A percentile compares a stretch with the other conserved stretches of the same genome.
Evolutionary conservation across 495 filamentous ascomycete genomes (phyloP).

Genomic region (Tuber aestivum): DNA sequence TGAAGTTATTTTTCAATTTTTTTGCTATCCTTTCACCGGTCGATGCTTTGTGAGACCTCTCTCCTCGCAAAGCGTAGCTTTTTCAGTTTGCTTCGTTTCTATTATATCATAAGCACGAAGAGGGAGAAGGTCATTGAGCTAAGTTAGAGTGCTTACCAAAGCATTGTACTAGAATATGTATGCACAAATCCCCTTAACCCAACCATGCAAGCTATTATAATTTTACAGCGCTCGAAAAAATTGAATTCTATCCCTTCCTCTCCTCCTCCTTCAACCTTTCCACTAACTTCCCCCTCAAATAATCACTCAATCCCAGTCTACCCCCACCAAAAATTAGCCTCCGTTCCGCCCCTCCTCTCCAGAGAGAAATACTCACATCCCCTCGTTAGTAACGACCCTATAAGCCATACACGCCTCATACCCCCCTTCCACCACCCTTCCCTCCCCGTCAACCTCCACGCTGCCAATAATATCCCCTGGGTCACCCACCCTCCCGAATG

Average conservation of each 20-base stretch:
- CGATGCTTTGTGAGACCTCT: not conserved
- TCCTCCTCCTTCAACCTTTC: constrained; percentile 50
- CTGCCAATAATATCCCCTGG: constrained; percentile 93
- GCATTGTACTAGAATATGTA: not conserved
- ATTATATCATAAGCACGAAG: not conserved
- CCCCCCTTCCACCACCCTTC: constrained; percentile 55
- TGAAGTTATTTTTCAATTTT: not conserved
- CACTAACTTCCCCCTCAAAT: constrained; percentile 53
- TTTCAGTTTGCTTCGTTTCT: not conserved
- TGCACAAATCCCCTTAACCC: not conserved
- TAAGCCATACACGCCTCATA: constrained; percentile 64
- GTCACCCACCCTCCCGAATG: constrained; percentile 85
- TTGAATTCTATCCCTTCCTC: constrained; percentile 28
- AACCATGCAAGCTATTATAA: not conserved
- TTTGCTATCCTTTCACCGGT: not conserved
- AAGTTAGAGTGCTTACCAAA: not conserved
- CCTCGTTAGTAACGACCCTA: constrained; percentile 61
- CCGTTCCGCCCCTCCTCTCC: not conserved
- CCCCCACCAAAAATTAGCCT: constrained; percentile 31
- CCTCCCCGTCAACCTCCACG: constrained; percentile 71
- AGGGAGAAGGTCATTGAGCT: not conserved
- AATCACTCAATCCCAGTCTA: constrained; percentile 55
- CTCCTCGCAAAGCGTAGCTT: not conserved
- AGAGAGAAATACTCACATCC: constrained; percentile 54
- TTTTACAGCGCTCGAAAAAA: constrained; percentile 10